Conservation (phyloP, 768 basidiomycete species). For the Leccinum imitatum region DNA sequence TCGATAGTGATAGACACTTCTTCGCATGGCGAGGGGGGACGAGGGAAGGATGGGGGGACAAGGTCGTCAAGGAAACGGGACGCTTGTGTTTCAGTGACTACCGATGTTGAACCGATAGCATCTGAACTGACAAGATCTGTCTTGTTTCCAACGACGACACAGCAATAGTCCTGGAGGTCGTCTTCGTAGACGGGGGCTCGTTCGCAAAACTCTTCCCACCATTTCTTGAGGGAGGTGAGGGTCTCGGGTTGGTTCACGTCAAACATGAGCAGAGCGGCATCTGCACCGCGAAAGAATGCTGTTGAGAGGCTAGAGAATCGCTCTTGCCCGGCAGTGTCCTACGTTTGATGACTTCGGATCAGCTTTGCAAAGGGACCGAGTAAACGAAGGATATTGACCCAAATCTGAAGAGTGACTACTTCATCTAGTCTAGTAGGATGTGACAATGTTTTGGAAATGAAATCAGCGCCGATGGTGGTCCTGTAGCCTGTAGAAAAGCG, state of each 20-base stretch:
- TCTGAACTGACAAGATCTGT: constrained; percentile 47
- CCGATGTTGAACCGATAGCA: constrained; percentile 17
- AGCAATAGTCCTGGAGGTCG: constrained; percentile 62
- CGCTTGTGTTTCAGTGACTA: constrained; percentile 45
- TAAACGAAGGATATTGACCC: constrained; percentile 40
- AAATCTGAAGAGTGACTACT: constrained; percentile 66
- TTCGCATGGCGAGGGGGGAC: constrained; percentile 9
- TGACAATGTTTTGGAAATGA: constrained; percentile 72
- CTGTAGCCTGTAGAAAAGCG: constrained; percentile 76
- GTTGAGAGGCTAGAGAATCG: constrained; percentile 79
- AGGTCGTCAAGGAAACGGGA: constrained; percentile 55
- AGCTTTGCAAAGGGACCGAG: constrained; percentile 2
- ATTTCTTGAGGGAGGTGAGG: constrained; percentile 56
- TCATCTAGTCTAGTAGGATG: constrained; percentile 56
- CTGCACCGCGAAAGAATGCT: constrained; percentile 84
- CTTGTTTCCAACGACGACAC: constrained; percentile 78
- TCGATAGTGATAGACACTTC: constrained; percentile 16
- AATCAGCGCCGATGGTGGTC: constrained; percentile 89
- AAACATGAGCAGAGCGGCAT: constrained; percentile 79
- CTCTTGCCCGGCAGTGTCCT: constrained; percentile 90
- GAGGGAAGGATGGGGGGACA: constrained; percentile 39
- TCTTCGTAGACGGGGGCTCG: constrained; percentile 66
- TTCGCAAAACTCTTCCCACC: constrained; percentile 78
- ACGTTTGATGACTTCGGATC: constrained; percentile 6
- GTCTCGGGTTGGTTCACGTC: constrained; percentile 70